Base-by-base conservation (phyloP, 2,329 filamentous ascomycete genomes). In the Neonectria coccinea region DNA sequence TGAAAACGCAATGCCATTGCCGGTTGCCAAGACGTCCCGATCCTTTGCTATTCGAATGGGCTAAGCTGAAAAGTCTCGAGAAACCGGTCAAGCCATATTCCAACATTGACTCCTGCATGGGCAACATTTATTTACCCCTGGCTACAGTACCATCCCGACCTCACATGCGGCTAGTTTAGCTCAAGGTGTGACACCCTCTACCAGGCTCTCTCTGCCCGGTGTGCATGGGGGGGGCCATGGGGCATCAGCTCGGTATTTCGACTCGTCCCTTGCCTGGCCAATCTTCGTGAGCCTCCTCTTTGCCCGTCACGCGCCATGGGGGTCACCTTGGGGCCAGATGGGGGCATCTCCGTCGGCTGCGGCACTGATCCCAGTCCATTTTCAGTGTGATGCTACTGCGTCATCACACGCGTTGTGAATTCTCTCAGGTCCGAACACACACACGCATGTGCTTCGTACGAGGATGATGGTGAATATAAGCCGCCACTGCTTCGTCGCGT, bases 271-370 rank as follows among this genome's bases (percentile, higher is more conserved):
- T 59, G 50, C 56, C 42, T 51, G 55, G 59, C 60, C 44, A 27
- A 25, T 20, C 51, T 57, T 39, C 50, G 31, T 59, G 50, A 52
- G 20, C 25, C 56, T 59, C 31, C 41, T 44, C 54, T 18, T 59
- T 59, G 51, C 33, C 54, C 62, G 54, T 70, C 54, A 61, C 61
- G 65, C 63, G 55, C 57, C 44, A 56, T 53, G 45, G 33, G 47
- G 66, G 60, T 20, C 48, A 47, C 39, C n/a, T 56, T 48, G 25
- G 25, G 12, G 45, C 22, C 48, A 51, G 29, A 33, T 36, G 48
- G 29, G 10, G 47, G 5, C 16, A n/a, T 29, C 27, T 51, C 67
- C 18, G 54, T 66, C 33, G 57, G 18, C 36, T 57, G 36, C 51
- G 57, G 61, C 67, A 69, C 61, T 52, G 41, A 45, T 60, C 57